Evolutionary conservation across 805 yeast genomes (phyloP).

Genomic region (Saccharomyces jurei): DNA sequence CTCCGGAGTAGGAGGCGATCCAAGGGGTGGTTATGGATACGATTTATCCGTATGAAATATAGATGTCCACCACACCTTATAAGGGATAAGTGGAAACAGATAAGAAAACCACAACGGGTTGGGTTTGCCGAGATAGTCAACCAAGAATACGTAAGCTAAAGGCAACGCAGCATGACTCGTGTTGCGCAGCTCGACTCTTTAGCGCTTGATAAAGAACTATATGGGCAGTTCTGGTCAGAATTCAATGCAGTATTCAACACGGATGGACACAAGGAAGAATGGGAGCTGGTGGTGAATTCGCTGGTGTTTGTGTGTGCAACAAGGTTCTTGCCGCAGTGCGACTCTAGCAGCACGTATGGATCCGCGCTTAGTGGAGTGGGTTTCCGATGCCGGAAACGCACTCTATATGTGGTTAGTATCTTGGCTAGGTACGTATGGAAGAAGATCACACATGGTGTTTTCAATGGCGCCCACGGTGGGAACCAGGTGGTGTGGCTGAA

Average conservation of each 20-base stretch:
- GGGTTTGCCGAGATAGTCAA: neutral
- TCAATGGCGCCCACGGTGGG: neutral
- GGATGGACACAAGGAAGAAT: slow-evolving; percentile 10
- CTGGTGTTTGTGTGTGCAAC: slow-evolving; percentile 17
- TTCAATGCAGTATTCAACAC: slow-evolving; percentile 7
- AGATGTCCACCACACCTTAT: neutral
- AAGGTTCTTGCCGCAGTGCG: neutral
- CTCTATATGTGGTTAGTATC: slow-evolving; percentile 12
- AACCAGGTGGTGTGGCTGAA: neutral
- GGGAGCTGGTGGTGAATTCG: slow-evolving; percentile 13
- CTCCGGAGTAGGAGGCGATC: neutral
- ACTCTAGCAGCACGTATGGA: slow-evolving; percentile 8
- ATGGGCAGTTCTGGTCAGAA: slow-evolving; percentile 10
- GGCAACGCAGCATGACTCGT: slow-evolving; percentile 10
- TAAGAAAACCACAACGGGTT: neutral
- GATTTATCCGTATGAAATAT: neutral
- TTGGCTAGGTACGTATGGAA: slow-evolving; percentile 10
- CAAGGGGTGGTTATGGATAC: neutral
- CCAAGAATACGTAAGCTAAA: neutral
- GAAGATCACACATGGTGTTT: slow-evolving; percentile 11
- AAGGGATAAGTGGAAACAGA: neutral
- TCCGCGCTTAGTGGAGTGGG: slow-evolving; percentile 10
- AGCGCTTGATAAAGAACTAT: slow-evolving; percentile 16
- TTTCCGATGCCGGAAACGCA: slow-evolving; percentile 8
- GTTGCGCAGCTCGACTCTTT: slow-evolving; percentile 20